Evolutionary conservation across 2,329 filamentous ascomycete species (phyloP).

Genomic region (Purpureocillium lavendulum): DNA sequence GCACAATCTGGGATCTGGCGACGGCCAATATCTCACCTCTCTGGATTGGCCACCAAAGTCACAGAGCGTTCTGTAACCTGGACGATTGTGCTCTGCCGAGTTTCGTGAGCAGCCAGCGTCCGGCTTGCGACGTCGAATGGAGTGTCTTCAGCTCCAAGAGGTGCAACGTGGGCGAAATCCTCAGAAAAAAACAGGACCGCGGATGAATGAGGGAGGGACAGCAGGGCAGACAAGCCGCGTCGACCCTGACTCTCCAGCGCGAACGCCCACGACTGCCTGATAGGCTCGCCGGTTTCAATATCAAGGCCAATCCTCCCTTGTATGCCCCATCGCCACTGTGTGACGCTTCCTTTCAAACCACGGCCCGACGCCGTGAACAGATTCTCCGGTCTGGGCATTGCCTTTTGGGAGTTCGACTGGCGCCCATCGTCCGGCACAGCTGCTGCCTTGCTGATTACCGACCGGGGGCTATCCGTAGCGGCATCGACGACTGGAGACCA

Average conservation of each 20-base stretch:
- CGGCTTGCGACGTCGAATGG: conserved; percentile 43
- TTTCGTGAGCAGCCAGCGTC: conserved; percentile 39
- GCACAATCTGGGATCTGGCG: conserved; percentile 2
- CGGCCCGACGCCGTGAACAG: conserved; percentile 62
- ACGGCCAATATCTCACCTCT: conserved; percentile 13
- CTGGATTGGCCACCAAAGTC: conserved; percentile 26
- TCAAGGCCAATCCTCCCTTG: conserved; percentile 58
- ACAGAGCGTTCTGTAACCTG: conserved; percentile 46
- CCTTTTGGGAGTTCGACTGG: conserved; percentile 8
- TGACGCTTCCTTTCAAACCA: conserved; percentile 52
- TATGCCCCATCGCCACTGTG: conserved; percentile 61
- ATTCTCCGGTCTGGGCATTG: conserved; percentile 31
- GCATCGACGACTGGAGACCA: conserved; percentile 54
- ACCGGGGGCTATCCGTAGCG: conserved; percentile 33
- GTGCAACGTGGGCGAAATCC: conserved; percentile 36
- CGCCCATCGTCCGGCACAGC: conserved; percentile 3
- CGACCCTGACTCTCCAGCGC: conserved; percentile 12
- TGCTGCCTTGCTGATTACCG: conserved; percentile 11
- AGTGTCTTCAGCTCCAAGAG: conserved; percentile 29
- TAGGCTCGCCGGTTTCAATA: conserved; percentile 38
- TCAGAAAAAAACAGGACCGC: conserved; percentile 38
- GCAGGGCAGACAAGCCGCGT: conserved; percentile 25
- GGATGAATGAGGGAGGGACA: conserved; percentile 42
- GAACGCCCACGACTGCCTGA: conserved; percentile 47
- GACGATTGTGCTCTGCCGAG: conserved; percentile 28